Base-by-base conservation (phyloP, 768 basidiomycete genomes). In the Leccinum rimulosum region DNA sequence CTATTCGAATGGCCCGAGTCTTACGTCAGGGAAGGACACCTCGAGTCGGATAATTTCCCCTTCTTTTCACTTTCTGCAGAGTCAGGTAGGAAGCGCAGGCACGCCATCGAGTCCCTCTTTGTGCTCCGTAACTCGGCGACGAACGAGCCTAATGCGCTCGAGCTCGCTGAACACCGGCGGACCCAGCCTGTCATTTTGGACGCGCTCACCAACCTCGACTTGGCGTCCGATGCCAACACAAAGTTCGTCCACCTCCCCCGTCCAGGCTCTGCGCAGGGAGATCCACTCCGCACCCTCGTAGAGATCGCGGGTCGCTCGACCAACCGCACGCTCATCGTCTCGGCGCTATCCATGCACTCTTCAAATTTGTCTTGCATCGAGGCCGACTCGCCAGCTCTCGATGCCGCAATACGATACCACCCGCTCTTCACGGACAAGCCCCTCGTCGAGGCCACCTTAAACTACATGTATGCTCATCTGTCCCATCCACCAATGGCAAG, bases 1-100 rank as follows among this genome's bases (percentile, higher is more conserved):
- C 78, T 98, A 22, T 89, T 93, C 60, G 89, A 89, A 68, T 93
- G 89, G 89, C 93, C 95, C 3, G 86, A 91, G 68, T 89, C 86
- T 87, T 95, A 90, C 70, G 78, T 85, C 52, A 77, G 70, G 3
- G 82, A 86, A 62, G 86, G 87, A n/a, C 76, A 82, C 65, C 78
- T 79, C 62, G 71, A 75, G 57, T 73, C 76, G 50, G 79, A 82
- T 27, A 67, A 69, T 36, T 63, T 76, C 33, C 55, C 74, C 9
- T 72, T 92, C 38, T 93, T 92, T 62, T 82, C 87, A 28, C 68
- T 80, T 17, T 71, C 82, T 0, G 78, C 79, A 10, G 79, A 80
- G 17, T 73, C 78, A 48, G 78, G 80, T 47, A 77, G 78, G 33
- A 84, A 84, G 59, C 82, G 86, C 27, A 81, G 86, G 60, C 86